These are phyloP conservation scores for Pyronema omphalodes DNA, from an alignment of 495 filamentous ascomycete genomes.

Conservation along the genomic window DNA sequence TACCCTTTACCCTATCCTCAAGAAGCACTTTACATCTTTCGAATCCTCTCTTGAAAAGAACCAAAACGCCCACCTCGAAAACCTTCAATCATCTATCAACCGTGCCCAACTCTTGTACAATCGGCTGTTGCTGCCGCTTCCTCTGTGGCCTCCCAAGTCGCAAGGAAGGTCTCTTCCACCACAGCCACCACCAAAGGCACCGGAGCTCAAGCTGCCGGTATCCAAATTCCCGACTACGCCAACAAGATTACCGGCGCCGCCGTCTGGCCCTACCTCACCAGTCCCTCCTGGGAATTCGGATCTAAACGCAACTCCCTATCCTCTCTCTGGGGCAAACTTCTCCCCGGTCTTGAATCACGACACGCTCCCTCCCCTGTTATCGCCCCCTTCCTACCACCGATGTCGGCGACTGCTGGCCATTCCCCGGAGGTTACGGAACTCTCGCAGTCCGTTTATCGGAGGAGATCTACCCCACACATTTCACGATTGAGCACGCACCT, in stretches of 20 bases:
- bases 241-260: slow-evolving; percentile 13
- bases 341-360: slow-evolving; percentile 15
- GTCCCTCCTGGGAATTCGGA: slow-evolving; percentile 11
- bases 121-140: background rate
- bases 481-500: slow-evolving; percentile 47
- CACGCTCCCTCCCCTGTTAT: slow-evolving; percentile 23
- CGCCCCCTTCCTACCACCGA: slow-evolving; percentile 39
- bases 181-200: background rate
- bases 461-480: slow-evolving; percentile 33
- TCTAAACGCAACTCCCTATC: background rate
- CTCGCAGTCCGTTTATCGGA: slow-evolving; percentile 32
- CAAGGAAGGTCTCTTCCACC: background rate
- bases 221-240: slow-evolving; percentile 15
- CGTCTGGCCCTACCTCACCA: slow-evolving; percentile 17
- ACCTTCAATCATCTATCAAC: background rate
- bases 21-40: background rate
- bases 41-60: background rate
- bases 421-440: slow-evolving; percentile 20
- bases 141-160: background rate
- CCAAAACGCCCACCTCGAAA: background rate
- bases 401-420: slow-evolving; percentile 50
- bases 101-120: background rate
- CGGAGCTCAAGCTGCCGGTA: background rate
- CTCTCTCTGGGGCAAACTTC: background rate
- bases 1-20: background rate